These are phyloP conservation scores for Mycena venus DNA, from an alignment of 768 basidiomycete species.

Conservation along the genomic window DNA sequence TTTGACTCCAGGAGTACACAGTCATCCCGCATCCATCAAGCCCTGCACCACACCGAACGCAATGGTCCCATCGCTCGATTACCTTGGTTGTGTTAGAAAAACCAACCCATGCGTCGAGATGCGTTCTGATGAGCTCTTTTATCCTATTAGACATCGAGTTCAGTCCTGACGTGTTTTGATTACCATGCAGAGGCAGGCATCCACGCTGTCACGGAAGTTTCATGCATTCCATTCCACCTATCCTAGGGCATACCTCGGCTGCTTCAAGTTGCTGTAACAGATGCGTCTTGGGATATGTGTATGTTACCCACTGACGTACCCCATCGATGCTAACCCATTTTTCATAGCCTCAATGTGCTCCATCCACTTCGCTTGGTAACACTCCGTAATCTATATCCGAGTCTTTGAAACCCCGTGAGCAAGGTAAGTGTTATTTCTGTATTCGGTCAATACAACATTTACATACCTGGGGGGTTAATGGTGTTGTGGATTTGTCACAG, in stretches of 20 bases:
- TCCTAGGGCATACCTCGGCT: not conserved
- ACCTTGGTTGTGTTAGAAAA: not conserved
- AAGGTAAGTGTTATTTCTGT: not conserved
- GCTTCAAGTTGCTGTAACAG: constrained; percentile 4
- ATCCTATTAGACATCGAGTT: no score
- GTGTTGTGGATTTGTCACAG: no score
- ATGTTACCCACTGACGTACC: no score
- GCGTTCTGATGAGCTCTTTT: not conserved
- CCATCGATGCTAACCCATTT: no score
- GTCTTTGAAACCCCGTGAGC: not conserved
- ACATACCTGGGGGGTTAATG: no score
- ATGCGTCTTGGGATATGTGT: no score
- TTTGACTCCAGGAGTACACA: constrained; percentile 1
- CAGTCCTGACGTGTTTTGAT: no score
- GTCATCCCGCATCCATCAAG: not conserved
- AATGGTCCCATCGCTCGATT: not conserved
- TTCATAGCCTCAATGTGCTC: no score
- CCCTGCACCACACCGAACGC: no score
- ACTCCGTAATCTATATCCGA: no score
- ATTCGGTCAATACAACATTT: not conserved
- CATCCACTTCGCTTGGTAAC: no score
- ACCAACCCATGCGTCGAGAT: not conserved
- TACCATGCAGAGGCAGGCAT: no score
- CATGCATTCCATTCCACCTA: constrained; percentile 1
- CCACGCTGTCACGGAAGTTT: not conserved